Conservation (phyloP, 352 stramenopile species). For the Phytophthora melonis region DNA sequence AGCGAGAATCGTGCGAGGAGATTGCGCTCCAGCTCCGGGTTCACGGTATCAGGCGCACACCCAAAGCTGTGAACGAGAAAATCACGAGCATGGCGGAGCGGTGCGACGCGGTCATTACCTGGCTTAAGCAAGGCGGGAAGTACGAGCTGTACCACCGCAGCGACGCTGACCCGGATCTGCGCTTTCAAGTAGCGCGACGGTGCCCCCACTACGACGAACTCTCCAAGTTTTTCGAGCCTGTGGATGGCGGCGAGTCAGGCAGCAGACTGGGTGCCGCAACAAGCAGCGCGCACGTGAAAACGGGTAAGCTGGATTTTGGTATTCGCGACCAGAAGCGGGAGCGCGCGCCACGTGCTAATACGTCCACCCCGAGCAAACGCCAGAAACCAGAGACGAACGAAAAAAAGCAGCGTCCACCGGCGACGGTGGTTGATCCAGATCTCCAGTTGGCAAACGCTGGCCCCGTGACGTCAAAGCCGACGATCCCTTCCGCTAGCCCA, state of each 20-base stretch:
- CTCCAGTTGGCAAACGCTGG: neutral
- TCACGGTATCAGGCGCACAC: neutral
- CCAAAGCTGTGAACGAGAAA: neutral
- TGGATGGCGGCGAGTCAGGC: no score
- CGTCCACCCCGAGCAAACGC: neutral
- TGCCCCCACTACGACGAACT: neutral
- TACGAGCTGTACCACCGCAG: neutral
- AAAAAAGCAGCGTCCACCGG: neutral
- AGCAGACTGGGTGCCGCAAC: no score
- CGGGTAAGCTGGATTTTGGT: no score
- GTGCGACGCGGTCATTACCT: neutral
- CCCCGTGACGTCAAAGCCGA: no score
- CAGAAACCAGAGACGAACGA: neutral
- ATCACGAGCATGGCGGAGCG: neutral
- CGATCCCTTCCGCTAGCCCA: no score
- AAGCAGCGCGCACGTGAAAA: no score
- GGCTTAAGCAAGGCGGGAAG: neutral
- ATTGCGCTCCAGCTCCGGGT: neutral
- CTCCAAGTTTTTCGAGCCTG: neutral
- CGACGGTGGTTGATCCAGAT: neutral
- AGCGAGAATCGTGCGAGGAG: neutral
- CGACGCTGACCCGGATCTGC: neutral
- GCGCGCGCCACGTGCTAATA: neutral
- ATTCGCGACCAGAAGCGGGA: neutral
- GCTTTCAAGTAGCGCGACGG: neutral